Evolutionary conservation across 2,329 filamentous ascomycete species (phyloP), one percentile per base, ranked within the genome.

Genomic region (Aspergillus neoniger): DNA sequence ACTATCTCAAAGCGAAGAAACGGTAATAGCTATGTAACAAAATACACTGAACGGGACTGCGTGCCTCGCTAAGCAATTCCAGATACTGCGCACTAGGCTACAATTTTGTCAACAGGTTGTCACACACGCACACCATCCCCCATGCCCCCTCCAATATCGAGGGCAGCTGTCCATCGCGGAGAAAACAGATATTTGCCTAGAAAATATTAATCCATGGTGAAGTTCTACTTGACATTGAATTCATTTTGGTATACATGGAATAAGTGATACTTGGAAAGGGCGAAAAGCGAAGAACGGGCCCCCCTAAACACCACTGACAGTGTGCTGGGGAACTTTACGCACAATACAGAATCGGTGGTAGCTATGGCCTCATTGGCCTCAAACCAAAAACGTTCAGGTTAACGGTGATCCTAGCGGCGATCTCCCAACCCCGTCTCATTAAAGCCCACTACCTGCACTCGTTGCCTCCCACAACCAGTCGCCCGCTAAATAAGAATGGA

Each of bases 371-470:
- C 41, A 44, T 44, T 58, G 58, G 28, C 55, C 43, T 58, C 49
- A 36, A 59, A 21, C 59, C 54, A 17, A 59, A 61, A 62, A 62
- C 28, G 41, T 56, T 62, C 60, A 63, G 53, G 50, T 57, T 43
- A 63, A 65, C 57, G 65, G 65, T 68, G 68, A 73, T 70, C 70
- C 68, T 73, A 69, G 71, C 65, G 70, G 68, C 68, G 71, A 73
- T 73, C 71, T 64, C 57, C 58, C 55, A 65, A 63, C 47, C 57
- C 62, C 59, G 52, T 66, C 55, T 50, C 41, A 60, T 55, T 55
- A 50, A 47, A 58, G 64, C 57, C 62, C 62, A 62, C 58, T 51
- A 60, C 36, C 52, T 56, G 43, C 50, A 28, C 49, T 58, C 57
- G 39, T 55, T 50, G 57, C 43, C 55, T 57, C 58, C 57, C 32